Conservation (phyloP, 257 asterid genomes). For the Linderniella brevidens region DNA sequence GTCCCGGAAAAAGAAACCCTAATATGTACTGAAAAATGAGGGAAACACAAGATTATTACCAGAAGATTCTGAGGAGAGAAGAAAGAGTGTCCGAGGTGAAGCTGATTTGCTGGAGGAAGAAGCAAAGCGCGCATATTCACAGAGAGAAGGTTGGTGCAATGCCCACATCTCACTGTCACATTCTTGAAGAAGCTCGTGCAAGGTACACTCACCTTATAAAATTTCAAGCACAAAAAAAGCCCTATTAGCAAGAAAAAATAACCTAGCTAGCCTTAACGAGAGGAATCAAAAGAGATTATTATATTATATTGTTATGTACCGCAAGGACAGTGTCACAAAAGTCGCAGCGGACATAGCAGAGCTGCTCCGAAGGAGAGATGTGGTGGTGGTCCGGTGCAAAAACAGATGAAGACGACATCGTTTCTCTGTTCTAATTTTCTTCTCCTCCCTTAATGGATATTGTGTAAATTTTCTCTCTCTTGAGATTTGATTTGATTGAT, state of each 20-base stretch:
- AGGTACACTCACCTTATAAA: conserved; percentile 69
- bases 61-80: conserved; percentile 82
- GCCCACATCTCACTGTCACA: conserved; percentile 89
- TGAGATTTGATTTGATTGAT: conserved; percentile 43
- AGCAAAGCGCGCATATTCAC: conserved; percentile 75
- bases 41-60: conserved; percentile 19
- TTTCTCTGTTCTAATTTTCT: background rate
- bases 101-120: conserved; percentile 70
- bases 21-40: background rate
- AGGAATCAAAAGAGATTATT: background rate
- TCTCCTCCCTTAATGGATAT: background rate
- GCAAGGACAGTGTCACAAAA: conserved; percentile 90
- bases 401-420: conserved; percentile 82
- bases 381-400: conserved; percentile 72
- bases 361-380: conserved; percentile 65
- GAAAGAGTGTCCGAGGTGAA: conserved; percentile 72
- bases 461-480: background rate
- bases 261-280: too few relatives aligned
- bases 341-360: conserved; percentile 90
- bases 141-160: conserved; percentile 88
- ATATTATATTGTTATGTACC: conserved; percentile 18
- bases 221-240: background rate
- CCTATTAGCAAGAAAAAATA: background rate
- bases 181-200: conserved; percentile 88
- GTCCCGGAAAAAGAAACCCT: background rate